These are phyloP conservation scores for Neurospora sp. DNA, from an alignment of 495 filamentous ascomycete genomes.

Conservation along the genomic window DNA sequence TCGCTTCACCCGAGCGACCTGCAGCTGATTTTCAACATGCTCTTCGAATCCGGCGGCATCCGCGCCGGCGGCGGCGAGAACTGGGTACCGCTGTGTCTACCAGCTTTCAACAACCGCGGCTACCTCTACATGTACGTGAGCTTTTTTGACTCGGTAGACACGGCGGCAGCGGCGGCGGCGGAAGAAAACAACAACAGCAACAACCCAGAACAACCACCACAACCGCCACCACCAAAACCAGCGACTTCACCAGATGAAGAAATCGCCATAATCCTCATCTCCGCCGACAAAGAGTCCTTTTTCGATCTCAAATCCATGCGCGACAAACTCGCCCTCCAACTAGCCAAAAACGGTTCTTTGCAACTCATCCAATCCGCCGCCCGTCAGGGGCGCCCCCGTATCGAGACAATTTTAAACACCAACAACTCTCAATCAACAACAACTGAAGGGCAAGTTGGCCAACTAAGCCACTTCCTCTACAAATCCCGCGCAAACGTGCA, in stretches of 20 bases:
- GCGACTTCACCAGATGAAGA: conserved; percentile 45
- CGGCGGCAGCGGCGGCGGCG: conserved; percentile 13
- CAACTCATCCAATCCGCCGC: conserved; percentile 65
- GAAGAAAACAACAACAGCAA: conserved; percentile 5
- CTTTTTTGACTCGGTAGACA: conserved; percentile 50
- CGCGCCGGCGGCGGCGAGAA: conserved; percentile 83
- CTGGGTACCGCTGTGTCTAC: conserved; percentile 94
- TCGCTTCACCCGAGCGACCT: conserved; percentile 92
- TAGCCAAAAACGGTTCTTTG: conserved; percentile 67
- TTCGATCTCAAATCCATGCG: conserved; percentile 82
- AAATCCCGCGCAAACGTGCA: conserved; percentile 90
- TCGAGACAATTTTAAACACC: conserved; percentile 45
- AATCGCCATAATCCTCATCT: conserved; percentile 86
- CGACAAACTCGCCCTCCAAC: conserved; percentile 61
- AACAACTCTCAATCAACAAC: neutral
- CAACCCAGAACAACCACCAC: conserved; percentile 11
- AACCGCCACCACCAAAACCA: neutral
- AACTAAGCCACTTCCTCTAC: conserved; percentile 84
- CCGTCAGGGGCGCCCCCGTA: conserved; percentile 53
- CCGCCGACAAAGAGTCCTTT: conserved; percentile 84
- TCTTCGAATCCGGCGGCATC: conserved; percentile 88
- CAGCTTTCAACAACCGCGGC: conserved; percentile 95
- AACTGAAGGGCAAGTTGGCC: conserved; percentile 6
- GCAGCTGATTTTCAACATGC: conserved; percentile 97
- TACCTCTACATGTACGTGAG: conserved; percentile 99